These are phyloP conservation scores for Fusarium albosuccineum DNA, from an alignment of 2,329 filamentous ascomycete genomes.

Conservation along the genomic window DNA sequence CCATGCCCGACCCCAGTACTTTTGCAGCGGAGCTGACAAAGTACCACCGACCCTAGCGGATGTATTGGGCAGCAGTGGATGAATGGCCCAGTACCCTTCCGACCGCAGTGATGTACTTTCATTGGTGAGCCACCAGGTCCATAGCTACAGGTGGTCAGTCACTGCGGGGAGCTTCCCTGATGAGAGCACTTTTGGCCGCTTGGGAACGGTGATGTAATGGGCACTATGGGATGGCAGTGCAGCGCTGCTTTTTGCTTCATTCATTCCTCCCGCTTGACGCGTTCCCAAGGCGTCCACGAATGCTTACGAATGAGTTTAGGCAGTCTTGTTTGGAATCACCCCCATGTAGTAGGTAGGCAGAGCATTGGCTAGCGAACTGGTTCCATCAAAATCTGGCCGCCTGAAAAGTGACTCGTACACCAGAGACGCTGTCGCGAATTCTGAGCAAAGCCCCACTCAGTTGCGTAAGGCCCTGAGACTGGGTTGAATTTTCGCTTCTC, in stretches of 20 bases:
- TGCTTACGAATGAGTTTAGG: constrained; percentile 23
- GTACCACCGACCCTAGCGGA: constrained; percentile 5
- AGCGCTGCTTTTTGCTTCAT: constrained; percentile 12
- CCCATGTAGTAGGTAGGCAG: background rate
- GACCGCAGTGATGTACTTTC: constrained; percentile 5
- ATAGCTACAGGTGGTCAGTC: constrained; percentile 9
- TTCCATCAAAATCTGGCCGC: constrained; percentile 4
- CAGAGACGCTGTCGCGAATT: constrained; percentile 8
- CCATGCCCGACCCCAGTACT: constrained; percentile 22
- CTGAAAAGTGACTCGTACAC: constrained; percentile 13
- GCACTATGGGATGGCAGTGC: constrained; percentile 34
- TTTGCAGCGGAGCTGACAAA: constrained; percentile 17
- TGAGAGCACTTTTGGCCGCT: constrained; percentile 8
- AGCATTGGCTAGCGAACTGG: constrained; percentile 1
- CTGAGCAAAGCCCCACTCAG: constrained; percentile 37
- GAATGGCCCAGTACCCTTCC: background rate
- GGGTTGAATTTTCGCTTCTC: constrained; percentile 12
- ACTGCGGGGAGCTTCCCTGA: constrained; percentile 39
- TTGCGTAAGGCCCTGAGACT: constrained; percentile 35
- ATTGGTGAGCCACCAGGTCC: too few species aligned
- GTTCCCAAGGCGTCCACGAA: constrained; percentile 4
- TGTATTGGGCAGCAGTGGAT: background rate
- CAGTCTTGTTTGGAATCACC: background rate
- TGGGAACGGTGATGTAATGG: constrained; percentile 38
- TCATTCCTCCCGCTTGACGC: background rate